Evolutionary conservation across 441 rosid genomes (phyloP).

Genomic region (Raphanus hybrid): DNA sequence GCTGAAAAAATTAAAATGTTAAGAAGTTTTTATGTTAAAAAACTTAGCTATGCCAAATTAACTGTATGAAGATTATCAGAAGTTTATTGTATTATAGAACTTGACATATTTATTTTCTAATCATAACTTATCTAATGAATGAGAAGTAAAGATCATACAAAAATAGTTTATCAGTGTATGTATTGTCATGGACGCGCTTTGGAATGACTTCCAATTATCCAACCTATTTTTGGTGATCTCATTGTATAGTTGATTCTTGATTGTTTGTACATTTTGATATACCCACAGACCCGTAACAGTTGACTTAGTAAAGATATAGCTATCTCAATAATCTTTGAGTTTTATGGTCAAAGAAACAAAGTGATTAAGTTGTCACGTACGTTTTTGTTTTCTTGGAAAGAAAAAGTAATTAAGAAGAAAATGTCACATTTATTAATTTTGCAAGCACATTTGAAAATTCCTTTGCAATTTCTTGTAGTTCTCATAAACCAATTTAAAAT

Average conservation of each 20-base stretch:
- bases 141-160: background rate
- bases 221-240: background rate
- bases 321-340: background rate
- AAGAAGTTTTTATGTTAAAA: no score
- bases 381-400: background rate
- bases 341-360: constrained; percentile 10
- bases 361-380: background rate
- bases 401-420: constrained; percentile 4
- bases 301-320: background rate
- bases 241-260: background rate
- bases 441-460: constrained; percentile 1
- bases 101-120: background rate
- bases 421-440: background rate
- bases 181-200: background rate
- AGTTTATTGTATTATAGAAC: background rate
- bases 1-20: no score
- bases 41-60: background rate
- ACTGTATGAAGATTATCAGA: background rate
- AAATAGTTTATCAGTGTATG: background rate
- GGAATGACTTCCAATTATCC: background rate
- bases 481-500: background rate
- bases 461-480: constrained; percentile 12
- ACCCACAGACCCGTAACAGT: background rate
- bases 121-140: background rate
- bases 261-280: background rate